Evolutionary conservation across 192 early-diverging fungal species (phyloP).

Genomic region (Entophlyctis luteolus): DNA sequence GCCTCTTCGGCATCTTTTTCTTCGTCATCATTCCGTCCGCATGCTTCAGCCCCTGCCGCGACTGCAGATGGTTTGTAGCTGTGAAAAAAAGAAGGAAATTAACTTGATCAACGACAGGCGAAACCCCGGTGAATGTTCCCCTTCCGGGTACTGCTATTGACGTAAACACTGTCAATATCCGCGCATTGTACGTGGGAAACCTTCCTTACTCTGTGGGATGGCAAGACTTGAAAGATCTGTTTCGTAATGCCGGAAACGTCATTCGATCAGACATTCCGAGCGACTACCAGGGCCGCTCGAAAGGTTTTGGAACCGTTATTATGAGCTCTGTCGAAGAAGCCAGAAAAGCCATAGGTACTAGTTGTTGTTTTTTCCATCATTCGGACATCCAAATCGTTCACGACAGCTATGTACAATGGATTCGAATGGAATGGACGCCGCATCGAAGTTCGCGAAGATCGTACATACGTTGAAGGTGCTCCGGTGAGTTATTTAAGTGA

Average conservation of each 20-base stretch:
- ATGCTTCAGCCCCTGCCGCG: not conserved
- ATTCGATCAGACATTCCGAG: conserved; percentile 59
- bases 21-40: not conserved
- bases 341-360: conserved; percentile 57
- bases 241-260: conserved; percentile 64
- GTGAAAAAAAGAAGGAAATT: too few species aligned
- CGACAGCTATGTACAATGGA: conserved; percentile 50
- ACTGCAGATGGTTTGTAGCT: too few species aligned
- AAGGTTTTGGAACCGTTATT: conserved; percentile 68
- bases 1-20: conserved; percentile 20
- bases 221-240: conserved; percentile 55
- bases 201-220: conserved; percentile 46
- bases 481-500: conserved; percentile 7
- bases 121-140: conserved; percentile 22
- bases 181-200: conserved; percentile 51
- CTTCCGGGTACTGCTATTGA: conserved; percentile 31
- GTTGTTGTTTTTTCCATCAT: not conserved
- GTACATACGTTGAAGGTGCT: conserved; percentile 49
- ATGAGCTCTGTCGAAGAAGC: conserved; percentile 66
- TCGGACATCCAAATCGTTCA: conserved; percentile 27
- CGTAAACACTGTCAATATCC: conserved; percentile 22
- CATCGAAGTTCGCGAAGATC: conserved; percentile 70
- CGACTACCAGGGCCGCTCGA: conserved; percentile 56
- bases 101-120: too few species aligned
- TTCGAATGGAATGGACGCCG: conserved; percentile 67